Evolutionary conservation across 768 basidiomycete species (phyloP).

Genomic region (Collybiopsis luxurians): DNA sequence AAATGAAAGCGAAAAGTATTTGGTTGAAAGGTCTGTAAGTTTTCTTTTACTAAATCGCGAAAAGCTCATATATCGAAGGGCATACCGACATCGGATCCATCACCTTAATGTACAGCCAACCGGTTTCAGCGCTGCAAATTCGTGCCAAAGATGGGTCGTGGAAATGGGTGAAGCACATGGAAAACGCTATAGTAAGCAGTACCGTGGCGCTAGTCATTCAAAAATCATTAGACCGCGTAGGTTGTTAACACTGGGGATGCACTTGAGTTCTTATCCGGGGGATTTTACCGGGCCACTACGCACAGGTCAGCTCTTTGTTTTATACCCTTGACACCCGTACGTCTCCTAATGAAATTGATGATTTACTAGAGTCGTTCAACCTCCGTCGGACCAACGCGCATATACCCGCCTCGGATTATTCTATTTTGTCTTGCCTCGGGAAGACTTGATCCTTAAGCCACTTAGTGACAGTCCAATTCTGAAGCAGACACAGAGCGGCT

Average conservation of each 20-base stretch:
- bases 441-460: constrained; percentile 40
- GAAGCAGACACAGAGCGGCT: too few relatives aligned
- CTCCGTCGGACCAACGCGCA: constrained; percentile 42
- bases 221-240: constrained; percentile 18
- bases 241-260: constrained; percentile 49
- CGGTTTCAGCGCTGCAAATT: constrained; percentile 39
- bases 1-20: constrained; percentile 39
- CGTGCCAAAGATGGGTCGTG: constrained; percentile 32
- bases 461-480: constrained; percentile 40
- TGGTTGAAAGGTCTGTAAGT: constrained; percentile 55
- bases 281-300: constrained; percentile 7
- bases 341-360: too few relatives aligned
- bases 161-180: constrained; percentile 38
- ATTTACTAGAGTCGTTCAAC: constrained; percentile 36
- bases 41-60: too few relatives aligned
- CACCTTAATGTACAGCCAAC: constrained; percentile 42
- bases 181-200: constrained; percentile 31
- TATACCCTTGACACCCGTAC: too few relatives aligned
- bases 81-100: constrained; percentile 46
- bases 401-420: constrained; percentile 44
- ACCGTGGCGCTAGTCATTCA: too few relatives aligned
- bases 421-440: constrained; percentile 45
- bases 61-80: too few relatives aligned
- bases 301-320: constrained; percentile 4
- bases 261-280: constrained; percentile 25